Evolutionary conservation across 768 basidiomycete species (phyloP).

Genomic region (Tylopilus rubrobrunneus): DNA sequence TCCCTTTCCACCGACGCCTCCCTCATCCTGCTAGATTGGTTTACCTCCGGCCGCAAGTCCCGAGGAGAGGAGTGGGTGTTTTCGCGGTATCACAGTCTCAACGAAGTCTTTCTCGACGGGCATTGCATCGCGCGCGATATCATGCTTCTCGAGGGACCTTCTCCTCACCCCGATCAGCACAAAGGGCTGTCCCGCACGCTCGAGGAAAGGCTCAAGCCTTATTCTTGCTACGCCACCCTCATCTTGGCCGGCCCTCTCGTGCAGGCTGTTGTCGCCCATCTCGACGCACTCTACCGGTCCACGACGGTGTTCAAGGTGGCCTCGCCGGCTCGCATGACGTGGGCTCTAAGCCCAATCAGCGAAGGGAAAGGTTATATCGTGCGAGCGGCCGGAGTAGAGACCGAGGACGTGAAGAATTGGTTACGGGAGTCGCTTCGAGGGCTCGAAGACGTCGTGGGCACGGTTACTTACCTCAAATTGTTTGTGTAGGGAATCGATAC

Average conservation of each 20-base stretch:
- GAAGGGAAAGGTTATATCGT: conserved; percentile 52
- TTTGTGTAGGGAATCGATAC: conserved; percentile 40
- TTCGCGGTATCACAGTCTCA: conserved; percentile 76
- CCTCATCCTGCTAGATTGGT: conserved; percentile 81
- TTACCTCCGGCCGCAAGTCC: conserved; percentile 82
- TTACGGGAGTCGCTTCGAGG: conserved; percentile 50
- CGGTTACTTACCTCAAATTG: conserved; percentile 59
- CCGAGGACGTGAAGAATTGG: conserved; percentile 73
- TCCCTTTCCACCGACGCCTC: conserved; percentile 57
- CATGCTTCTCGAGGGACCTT: conserved; percentile 62
- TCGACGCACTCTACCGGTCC: conserved; percentile 47
- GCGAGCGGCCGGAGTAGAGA: conserved; percentile 71
- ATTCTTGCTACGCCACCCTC: conserved; percentile 86
- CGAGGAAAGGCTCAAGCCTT: conserved; percentile 64
- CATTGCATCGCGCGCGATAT: conserved; percentile 72
- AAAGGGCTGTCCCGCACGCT: conserved; percentile 45
- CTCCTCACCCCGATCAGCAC: neutral
- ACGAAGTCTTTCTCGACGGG: conserved; percentile 72
- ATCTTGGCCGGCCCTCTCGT: conserved; percentile 73
- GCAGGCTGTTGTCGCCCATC: conserved; percentile 40
- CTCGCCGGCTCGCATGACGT: conserved; percentile 61
- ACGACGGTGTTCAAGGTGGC: conserved; percentile 59
- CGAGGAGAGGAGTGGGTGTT: conserved; percentile 90
- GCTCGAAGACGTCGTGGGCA: conserved; percentile 53
- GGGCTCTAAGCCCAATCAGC: conserved; percentile 71